Conservation (phyloP, 768 basidiomycete genomes). For the Lentinula lateritia region DNA sequence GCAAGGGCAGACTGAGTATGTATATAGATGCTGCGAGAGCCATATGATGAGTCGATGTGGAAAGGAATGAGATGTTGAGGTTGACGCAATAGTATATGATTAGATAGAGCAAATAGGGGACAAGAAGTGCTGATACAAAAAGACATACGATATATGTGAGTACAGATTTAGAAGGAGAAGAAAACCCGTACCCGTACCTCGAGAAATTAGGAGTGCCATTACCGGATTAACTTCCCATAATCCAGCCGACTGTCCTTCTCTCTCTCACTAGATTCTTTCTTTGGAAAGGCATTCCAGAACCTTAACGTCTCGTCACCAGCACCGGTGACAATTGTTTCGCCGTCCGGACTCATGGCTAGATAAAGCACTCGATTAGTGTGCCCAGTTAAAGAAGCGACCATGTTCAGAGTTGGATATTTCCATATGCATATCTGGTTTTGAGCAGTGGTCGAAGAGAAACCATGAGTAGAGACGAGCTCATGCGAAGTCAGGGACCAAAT, state of each 20-base stretch:
- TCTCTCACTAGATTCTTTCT: conserved; percentile 42
- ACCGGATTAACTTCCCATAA: conserved; percentile 51
- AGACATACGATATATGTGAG: background rate
- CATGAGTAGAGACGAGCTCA: conserved; percentile 96
- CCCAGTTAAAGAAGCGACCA: conserved; percentile 92
- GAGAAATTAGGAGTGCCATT: conserved; percentile 7
- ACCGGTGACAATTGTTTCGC: conserved; percentile 96
- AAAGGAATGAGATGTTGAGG: background rate
- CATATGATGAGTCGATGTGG: background rate
- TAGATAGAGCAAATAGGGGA: background rate
- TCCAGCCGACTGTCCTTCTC: conserved; percentile 41
- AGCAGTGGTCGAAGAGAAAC: conserved; percentile 88
- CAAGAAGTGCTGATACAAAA: background rate
- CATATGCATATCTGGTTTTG: conserved; percentile 97
- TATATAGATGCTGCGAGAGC: background rate
- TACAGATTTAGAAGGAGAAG: background rate
- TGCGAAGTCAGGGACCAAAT: conserved; percentile 95
- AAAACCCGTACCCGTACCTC: background rate
- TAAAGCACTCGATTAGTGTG: conserved; percentile 95
- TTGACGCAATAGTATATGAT: background rate
- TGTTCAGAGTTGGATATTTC: conserved; percentile 90
- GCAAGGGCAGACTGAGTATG: background rate
- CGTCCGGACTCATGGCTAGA: conserved; percentile 96
- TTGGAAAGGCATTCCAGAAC: conserved; percentile 98
- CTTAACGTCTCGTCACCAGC: conserved; percentile 96